Conservation (phyloP, 495 filamentous ascomycete genomes). For the Podospora pseudoanserina region DNA sequence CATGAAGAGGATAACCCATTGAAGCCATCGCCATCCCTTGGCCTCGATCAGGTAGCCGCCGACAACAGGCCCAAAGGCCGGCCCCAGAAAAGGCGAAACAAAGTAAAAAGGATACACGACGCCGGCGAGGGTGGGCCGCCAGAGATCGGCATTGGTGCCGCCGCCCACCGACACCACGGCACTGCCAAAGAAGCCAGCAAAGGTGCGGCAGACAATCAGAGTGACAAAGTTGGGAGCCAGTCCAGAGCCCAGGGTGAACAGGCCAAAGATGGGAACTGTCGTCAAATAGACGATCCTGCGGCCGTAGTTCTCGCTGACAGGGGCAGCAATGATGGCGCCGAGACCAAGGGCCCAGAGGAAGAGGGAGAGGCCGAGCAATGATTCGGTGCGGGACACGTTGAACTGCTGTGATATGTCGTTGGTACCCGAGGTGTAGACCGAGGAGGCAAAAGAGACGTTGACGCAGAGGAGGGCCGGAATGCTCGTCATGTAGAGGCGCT, state of each 20-base stretch:
- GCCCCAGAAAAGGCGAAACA: slow-evolving; percentile 13
- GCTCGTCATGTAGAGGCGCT: slow-evolving; percentile 14
- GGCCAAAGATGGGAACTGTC: slow-evolving; percentile 9
- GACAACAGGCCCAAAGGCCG: slow-evolving; percentile 48
- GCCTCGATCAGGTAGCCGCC: slow-evolving; percentile 56
- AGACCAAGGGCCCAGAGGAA: slow-evolving; percentile 13
- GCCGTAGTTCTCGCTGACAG: slow-evolving; percentile 15
- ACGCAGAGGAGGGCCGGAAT: slow-evolving; percentile 10
- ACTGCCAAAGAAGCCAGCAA: slow-evolving; percentile 13
- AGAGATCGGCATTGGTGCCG: slow-evolving; percentile 14
- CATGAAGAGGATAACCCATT: slow-evolving; percentile 26
- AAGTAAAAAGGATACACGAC: slow-evolving; percentile 15
- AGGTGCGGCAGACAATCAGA: slow-evolving; percentile 5
- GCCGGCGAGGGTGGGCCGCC: slow-evolving; percentile 2
- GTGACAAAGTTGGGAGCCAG: slow-evolving; percentile 11
- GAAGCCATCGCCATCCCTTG: slow-evolving; percentile 59
- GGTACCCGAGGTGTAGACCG: slow-evolving; percentile 9
- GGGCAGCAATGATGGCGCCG: slow-evolving; percentile 13
- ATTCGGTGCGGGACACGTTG: slow-evolving; percentile 10
- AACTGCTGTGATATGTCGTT: slow-evolving; percentile 4
- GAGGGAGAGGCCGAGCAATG: slow-evolving; percentile 11
- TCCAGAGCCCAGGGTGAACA: slow-evolving; percentile 13
- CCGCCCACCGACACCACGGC: slow-evolving; percentile 11
- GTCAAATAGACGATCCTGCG: slow-evolving; percentile 12
- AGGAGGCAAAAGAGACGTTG: slow-evolving; percentile 12